These are phyloP conservation scores for Verbena officinalis DNA, from an alignment of 257 asterid species.

Conservation along the genomic window DNA sequence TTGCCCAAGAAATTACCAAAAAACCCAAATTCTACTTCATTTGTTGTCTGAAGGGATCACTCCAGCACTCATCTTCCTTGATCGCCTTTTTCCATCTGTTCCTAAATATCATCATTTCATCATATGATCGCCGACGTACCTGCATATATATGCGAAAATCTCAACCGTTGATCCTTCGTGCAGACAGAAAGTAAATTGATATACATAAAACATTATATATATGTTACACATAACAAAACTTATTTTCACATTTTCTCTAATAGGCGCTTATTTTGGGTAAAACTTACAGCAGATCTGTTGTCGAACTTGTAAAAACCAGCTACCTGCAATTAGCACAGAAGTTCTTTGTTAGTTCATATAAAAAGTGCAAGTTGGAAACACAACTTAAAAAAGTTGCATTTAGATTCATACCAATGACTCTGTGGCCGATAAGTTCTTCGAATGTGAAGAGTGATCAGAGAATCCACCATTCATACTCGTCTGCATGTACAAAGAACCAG, in stretches of 20 bases:
- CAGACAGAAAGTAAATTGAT: not conserved
- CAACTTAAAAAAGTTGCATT: slow-evolving; percentile 10
- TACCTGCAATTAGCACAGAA: slow-evolving; percentile 44
- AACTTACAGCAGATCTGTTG: slow-evolving; percentile 69
- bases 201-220: too few relatives aligned
- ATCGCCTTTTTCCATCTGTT: slow-evolving; percentile 72
- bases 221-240: too few relatives aligned
- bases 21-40: not conserved
- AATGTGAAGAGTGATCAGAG: slow-evolving; percentile 28
- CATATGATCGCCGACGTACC: slow-evolving; percentile 70
- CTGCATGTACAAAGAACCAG: slow-evolving; percentile 34
- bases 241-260: not conserved
- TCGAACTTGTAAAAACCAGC: slow-evolving; percentile 31
- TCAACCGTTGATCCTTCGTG: not conserved
- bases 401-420: slow-evolving; percentile 41
- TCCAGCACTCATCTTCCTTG: slow-evolving; percentile 75
- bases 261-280: not conserved
- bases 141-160: slow-evolving; percentile 27
- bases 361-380: not conserved
- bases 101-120: slow-evolving; percentile 66
- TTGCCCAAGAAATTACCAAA: not conserved
- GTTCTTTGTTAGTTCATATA: not conserved
- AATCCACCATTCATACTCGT: slow-evolving; percentile 23
- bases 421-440: slow-evolving; percentile 29
- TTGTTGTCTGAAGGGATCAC: slow-evolving; percentile 52